phyloP scores from a whole-genome alignment of 2,329 filamentous ascomycete genomes.

The Venturiaceae sp. region DNA sequence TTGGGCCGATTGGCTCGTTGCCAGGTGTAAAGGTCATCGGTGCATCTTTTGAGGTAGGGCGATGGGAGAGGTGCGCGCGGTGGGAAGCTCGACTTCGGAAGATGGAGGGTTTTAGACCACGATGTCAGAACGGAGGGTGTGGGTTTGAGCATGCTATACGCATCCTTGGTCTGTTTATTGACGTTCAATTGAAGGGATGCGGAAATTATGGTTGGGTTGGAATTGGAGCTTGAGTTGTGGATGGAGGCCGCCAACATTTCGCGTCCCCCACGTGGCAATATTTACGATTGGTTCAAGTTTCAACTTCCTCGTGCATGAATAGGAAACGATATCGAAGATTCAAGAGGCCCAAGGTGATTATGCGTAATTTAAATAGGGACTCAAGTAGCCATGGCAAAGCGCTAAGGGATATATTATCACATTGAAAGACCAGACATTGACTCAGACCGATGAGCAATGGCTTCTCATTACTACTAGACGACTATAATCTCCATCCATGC shows the following conservation, averaged over 20 bases:
- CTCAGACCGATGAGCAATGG: neutral
- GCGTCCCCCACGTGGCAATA: neutral
- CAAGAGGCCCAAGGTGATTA: no score
- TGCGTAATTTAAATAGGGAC: no score
- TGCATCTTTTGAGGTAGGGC: conserved; percentile 61
- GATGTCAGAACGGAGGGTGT: conserved; percentile 1
- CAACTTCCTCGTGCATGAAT: no score
- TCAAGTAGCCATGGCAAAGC: no score
- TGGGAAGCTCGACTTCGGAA: conserved; percentile 39
- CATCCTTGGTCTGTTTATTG: neutral
- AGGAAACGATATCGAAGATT: no score
- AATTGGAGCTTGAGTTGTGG: neutral
- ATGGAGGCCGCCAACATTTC: neutral
- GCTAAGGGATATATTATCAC: no score
- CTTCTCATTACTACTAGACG: neutral
- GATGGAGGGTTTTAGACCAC: conserved; percentile 22
- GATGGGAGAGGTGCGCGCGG: conserved; percentile 28
- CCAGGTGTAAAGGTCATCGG: conserved; percentile 85
- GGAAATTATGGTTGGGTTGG: neutral
- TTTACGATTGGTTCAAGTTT: no score
- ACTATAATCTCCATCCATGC: neutral
- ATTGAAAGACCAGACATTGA: no score
- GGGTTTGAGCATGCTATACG: conserved; percentile 7
- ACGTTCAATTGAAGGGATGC: neutral
- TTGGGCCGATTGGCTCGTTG: conserved; percentile 44